Evolutionary conservation across 2,329 filamentous ascomycete species (phyloP), one percentile per base, ranked within the genome.

Genomic region (Coleophoma crateriformis): DNA sequence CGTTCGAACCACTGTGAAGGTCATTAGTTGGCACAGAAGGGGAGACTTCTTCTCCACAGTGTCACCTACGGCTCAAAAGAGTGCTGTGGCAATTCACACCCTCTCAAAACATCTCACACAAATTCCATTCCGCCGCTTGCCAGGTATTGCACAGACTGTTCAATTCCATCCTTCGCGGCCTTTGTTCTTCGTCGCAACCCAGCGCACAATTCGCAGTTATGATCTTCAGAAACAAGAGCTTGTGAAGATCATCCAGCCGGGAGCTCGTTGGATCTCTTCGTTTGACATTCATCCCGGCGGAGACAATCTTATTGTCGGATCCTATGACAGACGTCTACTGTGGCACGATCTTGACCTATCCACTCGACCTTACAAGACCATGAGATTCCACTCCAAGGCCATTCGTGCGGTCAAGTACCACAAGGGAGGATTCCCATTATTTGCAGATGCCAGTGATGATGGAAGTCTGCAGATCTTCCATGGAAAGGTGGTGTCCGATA

Each of bases 321-420:
- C 90, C 1, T 99, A 97, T 71, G 94, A 99, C 71, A 85, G 91
- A 57, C 84, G 92, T 43, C 77, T 99, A 3, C 77, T 99, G 33
- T 99, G 94, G 94, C 94, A 97, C 71, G 94, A 99, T 70, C 78
- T 97, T 48, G 94, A 99, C 59, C 81, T 99, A 34, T 94, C 89
- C 1, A 85, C 81, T 55, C 83, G 89, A 45, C 94, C 94, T 0
- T 97, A 95, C 76, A 96, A 96, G 76, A 97, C 92, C 1, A 84
- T 99, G 71, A 82, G 94, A 46, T 99, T 97, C 74, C 94, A 99
- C 72, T 74, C 82, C 53, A 88, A 95, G 69, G 94, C 94, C 42
- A 95, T 99, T 62, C 82, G 95, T 44, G 83, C 86, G 12, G 94
- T 96, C 49, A 85, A 82, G 59, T 99, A 88, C 70, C 95, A 99